Base-by-base conservation (phyloP, 2,329 filamentous ascomycete genomes). In the Cercospora sojina region DNA sequence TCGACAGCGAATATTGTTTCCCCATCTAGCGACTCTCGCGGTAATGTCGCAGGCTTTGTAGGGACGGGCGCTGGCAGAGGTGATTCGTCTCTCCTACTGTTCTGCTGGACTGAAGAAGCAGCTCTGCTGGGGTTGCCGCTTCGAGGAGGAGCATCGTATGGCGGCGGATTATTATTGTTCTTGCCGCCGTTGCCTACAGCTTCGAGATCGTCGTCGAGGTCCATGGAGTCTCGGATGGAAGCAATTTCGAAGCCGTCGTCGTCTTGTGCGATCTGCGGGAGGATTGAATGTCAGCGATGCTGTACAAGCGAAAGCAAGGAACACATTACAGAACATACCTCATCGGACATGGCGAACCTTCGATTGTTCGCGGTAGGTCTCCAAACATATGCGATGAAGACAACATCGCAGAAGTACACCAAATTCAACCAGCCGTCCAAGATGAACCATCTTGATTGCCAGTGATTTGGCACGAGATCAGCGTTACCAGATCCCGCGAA, bases 201-300 rank as follows among this genome's bases (percentile, higher is more conserved):
- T 68, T 73, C 80, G 75, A 74, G 79, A 77, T 69, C 78, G 66
- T 72, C 79, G 62, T 88, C 86, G 65, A 90, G 86, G 72, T 91
- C 89, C 20, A 90, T 80, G 0, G 85, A 88, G 71, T 92, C 91
- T 60, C 92, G 92, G 69, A 99, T 90, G 64, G 95, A 95, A 58
- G 91, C 91, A 77, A 99, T 96, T 77, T 98, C 95, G 77, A 99
- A 99, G 38, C 95, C 95, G 76, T 98, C 94, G 73, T 99, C 95
- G 74, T 99, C 95, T 86, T 98, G 95, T 2, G 95, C 94, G 76
- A 99, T 90, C 87, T 89, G 68, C 58, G 5, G 10, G 18, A 27
- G 5, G 18, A 31, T 47, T 5, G 23, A 53, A 65, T 27, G 71
- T 68, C 38, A 38, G 35, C 16, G n/a, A 35, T 27, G 9, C 4